Conservation (phyloP, 2,329 filamentous ascomycete species). For the Corynespora cassiicola region DNA sequence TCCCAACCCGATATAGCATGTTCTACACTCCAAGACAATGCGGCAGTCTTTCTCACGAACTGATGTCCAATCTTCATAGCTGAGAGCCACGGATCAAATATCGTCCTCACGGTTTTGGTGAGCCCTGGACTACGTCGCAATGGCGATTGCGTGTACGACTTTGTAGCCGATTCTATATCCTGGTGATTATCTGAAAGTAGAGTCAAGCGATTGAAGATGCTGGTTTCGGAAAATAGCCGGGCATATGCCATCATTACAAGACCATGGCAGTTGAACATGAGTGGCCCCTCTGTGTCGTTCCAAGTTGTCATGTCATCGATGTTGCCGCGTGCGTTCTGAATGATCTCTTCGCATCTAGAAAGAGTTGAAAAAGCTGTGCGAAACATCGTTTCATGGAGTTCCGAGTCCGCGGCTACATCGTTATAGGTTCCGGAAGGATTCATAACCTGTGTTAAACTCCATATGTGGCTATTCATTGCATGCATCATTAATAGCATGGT, state of each 20-base stretch:
- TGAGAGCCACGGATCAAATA: conserved; percentile 32
- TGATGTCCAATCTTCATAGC: conserved; percentile 32
- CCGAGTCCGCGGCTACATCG: no score
- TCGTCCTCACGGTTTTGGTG: conserved; percentile 34
- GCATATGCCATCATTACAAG: conserved; percentile 42
- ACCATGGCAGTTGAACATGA: conserved; percentile 43
- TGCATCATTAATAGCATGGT: conserved; percentile 42
- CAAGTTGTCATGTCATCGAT: conserved; percentile 18
- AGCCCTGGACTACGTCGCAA: conserved; percentile 29
- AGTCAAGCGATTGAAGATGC: conserved; percentile 34
- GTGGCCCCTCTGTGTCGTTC: conserved; percentile 31
- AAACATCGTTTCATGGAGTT: conserved; percentile 23
- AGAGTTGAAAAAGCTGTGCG: conserved; percentile 32
- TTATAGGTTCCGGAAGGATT: no score
- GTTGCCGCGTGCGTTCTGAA: conserved; percentile 7
- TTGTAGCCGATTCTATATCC: conserved; percentile 26
- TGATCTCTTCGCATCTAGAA: conserved; percentile 27
- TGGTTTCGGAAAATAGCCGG: conserved; percentile 34
- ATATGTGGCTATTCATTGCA: conserved; percentile 45
- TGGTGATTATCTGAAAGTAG: conserved; percentile 33
- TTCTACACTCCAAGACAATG: conserved; percentile 41
- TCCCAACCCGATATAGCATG: conserved; percentile 45
- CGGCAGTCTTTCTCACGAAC: conserved; percentile 39
- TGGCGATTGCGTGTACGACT: conserved; percentile 27
- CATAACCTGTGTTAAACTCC: conserved; percentile 39